Percentiles rank a stretch among this genome's conserved stretches.
These are phyloP conservation scores for Aspergillus awamori DNA, from an alignment of 2,329 filamentous ascomycete genomes.

Conservation along the genomic window DNA sequence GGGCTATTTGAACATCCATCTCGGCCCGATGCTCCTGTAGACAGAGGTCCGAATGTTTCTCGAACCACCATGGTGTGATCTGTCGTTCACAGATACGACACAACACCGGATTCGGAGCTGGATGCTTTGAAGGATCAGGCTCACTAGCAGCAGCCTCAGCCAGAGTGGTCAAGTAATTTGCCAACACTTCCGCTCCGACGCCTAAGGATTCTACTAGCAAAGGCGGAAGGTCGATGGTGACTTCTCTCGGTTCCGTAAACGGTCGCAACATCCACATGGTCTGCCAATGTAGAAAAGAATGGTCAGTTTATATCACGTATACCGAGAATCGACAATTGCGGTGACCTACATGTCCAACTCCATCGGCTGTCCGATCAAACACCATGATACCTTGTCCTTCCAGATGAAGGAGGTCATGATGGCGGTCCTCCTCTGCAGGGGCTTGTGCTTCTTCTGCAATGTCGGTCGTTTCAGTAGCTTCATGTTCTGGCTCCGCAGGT, in stretches of 20 bases:
- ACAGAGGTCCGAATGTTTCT: conserved; percentile 96
- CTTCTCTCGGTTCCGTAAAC: conserved; percentile 82
- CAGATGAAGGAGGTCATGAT: conserved; percentile 69
- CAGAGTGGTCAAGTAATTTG: conserved; percentile 86
- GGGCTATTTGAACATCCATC: conserved; percentile 95
- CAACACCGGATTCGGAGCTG: conserved; percentile 80
- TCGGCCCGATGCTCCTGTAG: conserved; percentile 94
- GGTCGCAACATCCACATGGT: conserved; percentile 99
- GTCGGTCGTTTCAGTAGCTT: conserved; percentile 19
- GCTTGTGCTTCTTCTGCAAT: conserved; percentile 35
- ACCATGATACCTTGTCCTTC: conserved; percentile 99
- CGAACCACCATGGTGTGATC: conserved; percentile 99
- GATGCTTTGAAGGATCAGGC: conserved; percentile 71
- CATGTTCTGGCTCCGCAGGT: conserved; percentile 24
- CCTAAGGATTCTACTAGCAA: conserved; percentile 91
- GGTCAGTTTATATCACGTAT: conserved; percentile 29
- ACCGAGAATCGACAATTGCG: neutral
- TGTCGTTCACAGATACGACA: conserved; percentile 97
- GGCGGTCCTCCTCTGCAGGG: conserved; percentile 45
- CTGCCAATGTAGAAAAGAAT: conserved; percentile 49
- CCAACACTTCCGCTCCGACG: conserved; percentile 90
- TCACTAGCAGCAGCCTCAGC: conserved; percentile 80
- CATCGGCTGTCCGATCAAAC: conserved; percentile 83
- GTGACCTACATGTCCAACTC: conserved; percentile 81
- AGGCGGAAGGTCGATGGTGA: conserved; percentile 90